Base-by-base conservation (phyloP, 805 yeast genomes). In the Phaffomyces opuntiae region DNA sequence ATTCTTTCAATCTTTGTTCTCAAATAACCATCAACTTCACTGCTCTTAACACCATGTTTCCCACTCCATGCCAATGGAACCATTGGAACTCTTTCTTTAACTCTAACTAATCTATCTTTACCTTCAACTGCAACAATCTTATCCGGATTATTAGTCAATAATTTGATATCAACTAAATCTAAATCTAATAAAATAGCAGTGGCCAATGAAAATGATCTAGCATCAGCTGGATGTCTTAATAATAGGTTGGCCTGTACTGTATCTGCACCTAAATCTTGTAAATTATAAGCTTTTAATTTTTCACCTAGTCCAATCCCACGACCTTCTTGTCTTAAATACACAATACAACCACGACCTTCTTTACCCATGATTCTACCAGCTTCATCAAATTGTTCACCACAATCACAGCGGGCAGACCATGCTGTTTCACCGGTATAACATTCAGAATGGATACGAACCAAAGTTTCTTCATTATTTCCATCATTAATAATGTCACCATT, bases 371-470 rank as follows among this genome's bases (percentile, higher is more conserved):
- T 65, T 51, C 95, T 75, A 9, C 97, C 99, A 2, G 98, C 98
- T 65, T 95, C 96, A 65, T 93, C 97, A 57, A 93, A 87, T 69
- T 93, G 99, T 66, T 93, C 99, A 19, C 99, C 99, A 67, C 99
- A 93, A 66, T 93, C 99, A 65, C 99, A 93, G 45, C 99, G 76
- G 1, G 99, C 98, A 48, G 91, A 81, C 99, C 99, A 93, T 9
- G 97, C 98, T 1, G 97, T 93, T 62, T 93, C 99, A 3, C 99
- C 99, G 0, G 99, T 93, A 68, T 91, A 93, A 66, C 99, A 93
- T 62, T 93, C 99, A 4, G 96, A 85, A 62, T 93, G 99, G 53
- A 93, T 89, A 49, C 99, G 74, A 5, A 85, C 96, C 51, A 91
- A 65, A 1, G 83, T 80, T 4, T 80, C 74, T 17, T 71, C 70